Conservation (phyloP, 2,329 filamentous ascomycete genomes). For the Magnaporthales sp. region DNA sequence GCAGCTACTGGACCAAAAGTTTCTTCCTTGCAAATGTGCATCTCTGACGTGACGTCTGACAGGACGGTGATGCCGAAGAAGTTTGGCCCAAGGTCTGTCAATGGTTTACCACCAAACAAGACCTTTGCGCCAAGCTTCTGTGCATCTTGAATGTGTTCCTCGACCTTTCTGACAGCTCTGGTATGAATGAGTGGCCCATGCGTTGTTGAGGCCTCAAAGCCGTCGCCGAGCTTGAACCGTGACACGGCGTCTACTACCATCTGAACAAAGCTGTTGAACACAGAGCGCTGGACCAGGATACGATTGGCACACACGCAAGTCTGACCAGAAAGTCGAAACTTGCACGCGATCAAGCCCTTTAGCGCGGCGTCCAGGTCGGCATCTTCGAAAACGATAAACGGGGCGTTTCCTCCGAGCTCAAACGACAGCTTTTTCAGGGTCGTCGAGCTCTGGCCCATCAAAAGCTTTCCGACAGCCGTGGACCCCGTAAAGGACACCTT, state of each 20-base stretch:
- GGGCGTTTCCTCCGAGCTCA: conserved; percentile 59
- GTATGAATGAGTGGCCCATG: conserved; percentile 13
- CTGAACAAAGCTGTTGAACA: conserved; percentile 12
- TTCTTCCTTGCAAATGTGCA: conserved; percentile 12
- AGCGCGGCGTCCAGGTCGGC: conserved; percentile 52
- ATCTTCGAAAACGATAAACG: conserved; percentile 53
- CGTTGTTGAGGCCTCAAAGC: conserved; percentile 8
- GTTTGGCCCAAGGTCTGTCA: conserved; percentile 38
- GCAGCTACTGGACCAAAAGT: conserved; percentile 14
- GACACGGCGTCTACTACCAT: conserved; percentile 11
- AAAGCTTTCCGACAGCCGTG: conserved; percentile 48
- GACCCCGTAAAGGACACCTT: conserved; percentile 62
- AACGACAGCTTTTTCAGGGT: conserved; percentile 55
- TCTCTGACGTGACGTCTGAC: conserved; percentile 30
- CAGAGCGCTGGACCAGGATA: conserved; percentile 14
- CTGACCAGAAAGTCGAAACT: conserved; percentile 36
- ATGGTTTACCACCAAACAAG: conserved; percentile 38
- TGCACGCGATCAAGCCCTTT: conserved; percentile 33
- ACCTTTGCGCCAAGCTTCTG: conserved; percentile 13
- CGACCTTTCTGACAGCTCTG: conserved; percentile 12
- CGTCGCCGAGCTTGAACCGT: conserved; percentile 8
- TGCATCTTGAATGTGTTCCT: conserved; percentile 12
- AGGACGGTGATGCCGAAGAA: conserved; percentile 67
- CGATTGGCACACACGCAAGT: conserved; percentile 46
- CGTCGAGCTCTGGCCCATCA: conserved; percentile 47